phyloP scores from a whole-genome alignment of 1,284 basidiomycete species.

The Thecaphora thlaspeos region DNA sequence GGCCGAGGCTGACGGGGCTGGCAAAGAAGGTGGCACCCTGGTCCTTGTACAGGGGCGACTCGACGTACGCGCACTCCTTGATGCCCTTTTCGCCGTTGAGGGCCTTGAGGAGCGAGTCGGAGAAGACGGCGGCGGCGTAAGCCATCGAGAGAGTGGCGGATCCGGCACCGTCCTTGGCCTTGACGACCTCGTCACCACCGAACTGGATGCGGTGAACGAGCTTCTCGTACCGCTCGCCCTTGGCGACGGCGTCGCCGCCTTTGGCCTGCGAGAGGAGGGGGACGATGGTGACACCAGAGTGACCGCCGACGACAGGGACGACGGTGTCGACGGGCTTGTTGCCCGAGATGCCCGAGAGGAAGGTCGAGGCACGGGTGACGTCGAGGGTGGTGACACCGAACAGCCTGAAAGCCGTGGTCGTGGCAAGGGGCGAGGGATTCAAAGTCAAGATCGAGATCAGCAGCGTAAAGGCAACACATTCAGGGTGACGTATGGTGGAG shows the following conservation, averaged over 20 bases:
- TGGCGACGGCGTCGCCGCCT: conserved; percentile 65
- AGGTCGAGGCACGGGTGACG: conserved; percentile 90
- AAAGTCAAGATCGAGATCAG: not conserved
- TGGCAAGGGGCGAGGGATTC: no score
- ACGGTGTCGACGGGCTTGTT: conserved; percentile 66
- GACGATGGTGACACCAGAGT: conserved; percentile 94
- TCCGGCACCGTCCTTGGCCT: conserved; percentile 85
- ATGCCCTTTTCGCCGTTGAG: conserved; percentile 83
- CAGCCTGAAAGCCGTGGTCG: conserved; percentile 13
- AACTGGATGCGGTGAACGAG: conserved; percentile 77
- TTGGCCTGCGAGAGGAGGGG: conserved; percentile 90
- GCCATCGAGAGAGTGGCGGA: conserved; percentile 87
- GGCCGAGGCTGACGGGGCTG: conserved; percentile 50
- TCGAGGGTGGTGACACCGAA: conserved; percentile 94
- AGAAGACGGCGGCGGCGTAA: conserved; percentile 63
- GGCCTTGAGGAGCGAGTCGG: conserved; percentile 80
- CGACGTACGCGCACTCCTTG: conserved; percentile 79
- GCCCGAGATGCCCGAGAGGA: conserved; percentile 72
- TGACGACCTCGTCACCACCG: conserved; percentile 89
- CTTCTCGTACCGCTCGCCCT: conserved; percentile 63
- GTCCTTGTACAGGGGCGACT: conserved; percentile 71
- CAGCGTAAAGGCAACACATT: no score
- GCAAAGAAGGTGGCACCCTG: conserved; percentile 65
- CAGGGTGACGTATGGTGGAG: no score
- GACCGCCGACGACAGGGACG: conserved; percentile 91